Evolutionary conservation across 202 grass and related monocot species (phyloP).

Genomic region (Panicum virgatum): DNA sequence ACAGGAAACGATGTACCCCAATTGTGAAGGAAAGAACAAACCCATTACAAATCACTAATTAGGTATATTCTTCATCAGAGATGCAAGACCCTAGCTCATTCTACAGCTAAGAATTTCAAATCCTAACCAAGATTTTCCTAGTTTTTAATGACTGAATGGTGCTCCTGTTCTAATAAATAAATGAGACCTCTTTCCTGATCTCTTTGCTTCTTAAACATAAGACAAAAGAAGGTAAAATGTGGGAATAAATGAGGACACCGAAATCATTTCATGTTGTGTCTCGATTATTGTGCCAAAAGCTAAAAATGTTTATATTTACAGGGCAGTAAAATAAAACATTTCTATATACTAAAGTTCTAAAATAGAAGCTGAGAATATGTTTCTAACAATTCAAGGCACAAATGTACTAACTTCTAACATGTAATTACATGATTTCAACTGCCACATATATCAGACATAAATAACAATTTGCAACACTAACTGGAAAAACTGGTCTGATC

Average conservation of each 20-base stretch:
- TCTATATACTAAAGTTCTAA: background rate
- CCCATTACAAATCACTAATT: background rate
- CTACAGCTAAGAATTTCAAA: background rate
- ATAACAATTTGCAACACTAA: constrained; percentile 1
- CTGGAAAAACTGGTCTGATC: constrained; percentile 1
- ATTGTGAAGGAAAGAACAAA: background rate
- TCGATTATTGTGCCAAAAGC: background rate
- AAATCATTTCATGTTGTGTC: background rate
- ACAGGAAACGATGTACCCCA: background rate
- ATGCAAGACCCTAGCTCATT: background rate
- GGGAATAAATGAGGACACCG: background rate
- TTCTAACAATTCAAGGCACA: too few species aligned
- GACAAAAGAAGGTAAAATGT: background rate
- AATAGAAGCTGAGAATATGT: background rate
- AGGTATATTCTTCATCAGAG: too few species aligned
- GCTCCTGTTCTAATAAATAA: background rate
- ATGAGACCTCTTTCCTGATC: background rate
- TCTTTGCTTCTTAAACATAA: background rate
- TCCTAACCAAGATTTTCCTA: background rate
- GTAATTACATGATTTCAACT: background rate
- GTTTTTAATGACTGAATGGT: background rate
- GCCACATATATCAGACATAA: background rate
- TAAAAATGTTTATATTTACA: background rate
- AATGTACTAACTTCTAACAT: background rate
- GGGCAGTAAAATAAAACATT: background rate